Evolutionary conservation across 768 basidiomycete species (phyloP).

Genomic region (Cyathus striatus): DNA sequence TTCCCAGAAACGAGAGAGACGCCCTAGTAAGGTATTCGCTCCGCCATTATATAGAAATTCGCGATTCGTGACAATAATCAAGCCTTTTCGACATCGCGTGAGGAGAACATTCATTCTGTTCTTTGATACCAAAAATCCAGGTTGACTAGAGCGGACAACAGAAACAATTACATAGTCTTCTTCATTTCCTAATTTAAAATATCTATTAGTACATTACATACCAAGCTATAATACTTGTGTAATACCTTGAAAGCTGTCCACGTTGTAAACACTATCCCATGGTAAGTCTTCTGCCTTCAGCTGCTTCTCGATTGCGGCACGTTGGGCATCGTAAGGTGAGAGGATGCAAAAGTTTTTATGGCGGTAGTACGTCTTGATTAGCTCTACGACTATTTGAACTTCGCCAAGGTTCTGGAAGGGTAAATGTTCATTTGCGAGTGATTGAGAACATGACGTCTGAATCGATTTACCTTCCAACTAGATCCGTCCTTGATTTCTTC

Average conservation of each 20-base stretch:
- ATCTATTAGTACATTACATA: neutral
- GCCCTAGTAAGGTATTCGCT: conserved; percentile 36
- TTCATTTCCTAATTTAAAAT: conserved; percentile 40
- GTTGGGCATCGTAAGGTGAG: conserved; percentile 53
- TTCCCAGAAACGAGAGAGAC: conserved; percentile 22
- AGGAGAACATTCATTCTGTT: conserved; percentile 52
- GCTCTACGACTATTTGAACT: conserved; percentile 29
- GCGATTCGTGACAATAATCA: conserved; percentile 42
- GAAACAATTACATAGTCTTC: conserved; percentile 44
- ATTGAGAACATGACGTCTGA: too few species aligned
- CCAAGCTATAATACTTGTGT: neutral
- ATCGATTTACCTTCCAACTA: conserved; percentile 37
- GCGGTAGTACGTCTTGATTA: conserved; percentile 36
- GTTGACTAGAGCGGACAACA: conserved; percentile 36
- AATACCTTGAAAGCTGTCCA: conserved; percentile 52
- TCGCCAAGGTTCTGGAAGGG: conserved; percentile 40
- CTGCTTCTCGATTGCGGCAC: conserved; percentile 31
- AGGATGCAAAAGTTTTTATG: conserved; percentile 37
- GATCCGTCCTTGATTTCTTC: conserved; percentile 28
- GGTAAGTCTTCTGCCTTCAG: conserved; percentile 29
- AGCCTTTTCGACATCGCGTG: conserved; percentile 39
- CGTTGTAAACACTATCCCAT: conserved; percentile 42
- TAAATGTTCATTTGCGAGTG: too few species aligned
- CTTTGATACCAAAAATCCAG: conserved; percentile 40
- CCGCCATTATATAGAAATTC: conserved; percentile 30